phyloP scores from a whole-genome alignment of 306 rosid genomes.

The Casuarina equisetifolia region DNA sequence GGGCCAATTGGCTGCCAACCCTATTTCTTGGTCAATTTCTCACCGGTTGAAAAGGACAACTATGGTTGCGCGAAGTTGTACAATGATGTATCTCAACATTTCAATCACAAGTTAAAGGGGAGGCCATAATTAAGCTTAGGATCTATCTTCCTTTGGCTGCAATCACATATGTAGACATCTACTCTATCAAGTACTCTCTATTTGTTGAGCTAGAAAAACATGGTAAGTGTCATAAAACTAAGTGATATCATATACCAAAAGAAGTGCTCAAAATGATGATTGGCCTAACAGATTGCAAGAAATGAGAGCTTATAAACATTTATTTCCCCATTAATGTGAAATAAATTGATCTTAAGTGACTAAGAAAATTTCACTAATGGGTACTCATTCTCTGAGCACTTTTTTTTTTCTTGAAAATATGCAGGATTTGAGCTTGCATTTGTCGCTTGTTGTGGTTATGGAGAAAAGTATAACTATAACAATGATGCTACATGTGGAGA shows the following conservation, averaged over 20 bases:
- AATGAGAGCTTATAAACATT: not conserved
- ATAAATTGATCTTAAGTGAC: too few species aligned
- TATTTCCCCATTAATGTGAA: too few species aligned
- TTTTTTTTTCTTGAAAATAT: not conserved
- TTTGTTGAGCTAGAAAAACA: conserved; percentile 33
- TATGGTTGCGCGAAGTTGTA: conserved; percentile 51
- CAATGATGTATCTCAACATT: conserved; percentile 54
- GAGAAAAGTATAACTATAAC: conserved; percentile 46
- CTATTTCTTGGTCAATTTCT: conserved; percentile 13
- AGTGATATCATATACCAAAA: too few species aligned
- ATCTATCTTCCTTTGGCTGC: conserved; percentile 47
- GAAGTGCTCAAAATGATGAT: too few species aligned
- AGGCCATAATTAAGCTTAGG: conserved; percentile 42
- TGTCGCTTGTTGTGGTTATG: conserved; percentile 53
- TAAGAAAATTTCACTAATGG: too few species aligned
- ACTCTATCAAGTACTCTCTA: conserved; percentile 36
- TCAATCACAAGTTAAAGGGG: conserved; percentile 50
- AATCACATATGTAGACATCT: conserved; percentile 62
- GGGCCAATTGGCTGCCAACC: conserved; percentile 46
- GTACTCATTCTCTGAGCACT: too few species aligned
- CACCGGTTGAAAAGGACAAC: conserved; percentile 21
- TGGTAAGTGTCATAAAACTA: conserved; percentile 28
- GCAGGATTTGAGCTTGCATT: conserved; percentile 54
- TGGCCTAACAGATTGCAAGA: too few species aligned
- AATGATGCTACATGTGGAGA: not conserved